Conservation (phyloP, 148 eudicot genomes). For the Chenopodium quinoa region DNA sequence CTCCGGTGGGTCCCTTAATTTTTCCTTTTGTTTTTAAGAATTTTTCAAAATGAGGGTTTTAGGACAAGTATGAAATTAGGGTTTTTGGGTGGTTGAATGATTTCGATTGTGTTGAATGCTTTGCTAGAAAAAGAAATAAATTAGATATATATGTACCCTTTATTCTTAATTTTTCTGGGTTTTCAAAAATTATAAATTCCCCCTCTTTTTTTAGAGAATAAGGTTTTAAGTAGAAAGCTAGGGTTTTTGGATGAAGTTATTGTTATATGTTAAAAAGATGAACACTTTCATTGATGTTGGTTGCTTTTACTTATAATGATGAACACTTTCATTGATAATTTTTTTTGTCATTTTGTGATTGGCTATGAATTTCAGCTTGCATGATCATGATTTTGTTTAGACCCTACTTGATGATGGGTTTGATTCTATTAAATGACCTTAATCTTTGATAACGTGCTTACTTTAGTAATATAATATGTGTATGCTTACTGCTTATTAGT, state of each 20-base stretch:
- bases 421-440: not conserved
- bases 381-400: not conserved
- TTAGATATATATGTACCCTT: not conserved
- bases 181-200: not conserved
- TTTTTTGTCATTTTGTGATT: not conserved
- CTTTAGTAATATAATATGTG: not conserved
- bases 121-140: not conserved
- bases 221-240: slow-evolving; percentile 14
- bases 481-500: not conserved
- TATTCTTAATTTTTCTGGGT: not conserved
- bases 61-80: slow-evolving; percentile 9
- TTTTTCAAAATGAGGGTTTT: not conserved
- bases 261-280: not conserved
- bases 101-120: not conserved
- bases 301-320: not conserved
- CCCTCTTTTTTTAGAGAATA: not conserved
- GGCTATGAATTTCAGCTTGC: not conserved
- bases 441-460: not conserved
- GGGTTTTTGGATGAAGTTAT: slow-evolving; percentile 17
- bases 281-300: not conserved
- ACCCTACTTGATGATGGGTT: not conserved
- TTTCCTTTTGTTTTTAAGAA: not conserved
- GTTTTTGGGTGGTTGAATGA: not conserved
- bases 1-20: slow-evolving; percentile 42
- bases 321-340: not conserved